These are phyloP conservation scores for Niebla homalea DNA, from an alignment of 495 filamentous ascomycete species.

Conservation along the genomic window DNA sequence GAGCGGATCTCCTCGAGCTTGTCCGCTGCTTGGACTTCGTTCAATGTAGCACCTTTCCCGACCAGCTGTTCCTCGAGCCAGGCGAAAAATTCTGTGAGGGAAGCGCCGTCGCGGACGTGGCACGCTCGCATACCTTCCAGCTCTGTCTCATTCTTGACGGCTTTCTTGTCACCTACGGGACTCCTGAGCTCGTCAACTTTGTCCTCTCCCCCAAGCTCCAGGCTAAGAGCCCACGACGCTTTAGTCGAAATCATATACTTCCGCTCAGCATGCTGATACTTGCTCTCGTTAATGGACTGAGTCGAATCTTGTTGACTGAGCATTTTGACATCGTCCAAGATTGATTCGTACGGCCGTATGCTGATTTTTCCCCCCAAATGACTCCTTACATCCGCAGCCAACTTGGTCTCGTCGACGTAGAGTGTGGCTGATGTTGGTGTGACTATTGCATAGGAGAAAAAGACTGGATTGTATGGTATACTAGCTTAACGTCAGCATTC, in stretches of 20 bases:
- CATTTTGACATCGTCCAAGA: constrained; percentile 63
- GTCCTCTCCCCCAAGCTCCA: constrained; percentile 77
- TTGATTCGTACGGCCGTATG: constrained; percentile 71
- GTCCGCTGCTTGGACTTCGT: constrained; percentile 84
- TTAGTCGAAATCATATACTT: constrained; percentile 85
- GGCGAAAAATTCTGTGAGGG: constrained; percentile 83
- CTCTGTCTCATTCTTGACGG: constrained; percentile 91
- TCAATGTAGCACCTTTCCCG: constrained; percentile 56
- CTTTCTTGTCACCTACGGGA: constrained; percentile 85
- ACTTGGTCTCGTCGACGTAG: constrained; percentile 71
- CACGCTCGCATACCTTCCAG: constrained; percentile 86
- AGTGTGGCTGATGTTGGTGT: constrained; percentile 71
- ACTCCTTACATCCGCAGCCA: constrained; percentile 50
- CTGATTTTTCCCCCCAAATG: constrained; percentile 62
- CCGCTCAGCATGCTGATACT: constrained; percentile 23
- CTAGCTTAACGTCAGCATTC: constrained; percentile 27
- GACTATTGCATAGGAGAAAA: constrained; percentile 91
- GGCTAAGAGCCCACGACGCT: constrained; percentile 85
- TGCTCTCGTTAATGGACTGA: constrained; percentile 26
- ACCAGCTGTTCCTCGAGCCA: constrained; percentile 88
- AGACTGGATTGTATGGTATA: constrained; percentile 97
- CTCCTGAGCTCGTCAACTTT: constrained; percentile 78
- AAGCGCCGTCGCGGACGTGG: constrained; percentile 89
- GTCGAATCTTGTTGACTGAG: constrained; percentile 27
- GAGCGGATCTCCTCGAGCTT: constrained; percentile 74